Percentiles rank a stretch among this genome's conserved stretches.
Conservation (phyloP, 768 basidiomycete genomes). For the Lentinula lateritia region DNA sequence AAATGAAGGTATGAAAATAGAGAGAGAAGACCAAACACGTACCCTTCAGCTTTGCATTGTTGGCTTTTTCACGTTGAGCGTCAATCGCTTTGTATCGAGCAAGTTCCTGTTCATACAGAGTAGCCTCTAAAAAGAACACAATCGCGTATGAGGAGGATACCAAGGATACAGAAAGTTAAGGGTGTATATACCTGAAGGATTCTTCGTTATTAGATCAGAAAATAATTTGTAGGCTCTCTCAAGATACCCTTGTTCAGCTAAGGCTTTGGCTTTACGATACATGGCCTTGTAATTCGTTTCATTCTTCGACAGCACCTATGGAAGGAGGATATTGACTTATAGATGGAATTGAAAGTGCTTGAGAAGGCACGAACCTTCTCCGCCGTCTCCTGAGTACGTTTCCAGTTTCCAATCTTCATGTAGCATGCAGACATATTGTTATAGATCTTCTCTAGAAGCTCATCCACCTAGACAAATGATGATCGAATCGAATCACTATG, state of each 20-base stretch:
- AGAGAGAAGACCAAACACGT: background rate
- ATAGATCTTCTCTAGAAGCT: constrained; percentile 75
- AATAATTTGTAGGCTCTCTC: constrained; percentile 68
- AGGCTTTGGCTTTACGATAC: constrained; percentile 77
- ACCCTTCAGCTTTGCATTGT: constrained; percentile 77
- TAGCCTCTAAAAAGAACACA: constrained; percentile 36
- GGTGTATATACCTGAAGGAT: constrained; percentile 44
- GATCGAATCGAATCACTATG: background rate
- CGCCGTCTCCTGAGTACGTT: constrained; percentile 73
- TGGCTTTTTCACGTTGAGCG: constrained; percentile 57
- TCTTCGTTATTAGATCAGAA: constrained; percentile 58
- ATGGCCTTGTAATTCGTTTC: constrained; percentile 72
- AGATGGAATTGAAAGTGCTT: too few species aligned
- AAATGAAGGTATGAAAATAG: background rate
- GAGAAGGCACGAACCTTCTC: constrained; percentile 48
- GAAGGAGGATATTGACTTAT: background rate
- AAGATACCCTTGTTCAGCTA: constrained; percentile 70
- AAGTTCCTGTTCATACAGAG: constrained; percentile 60
- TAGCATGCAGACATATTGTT: constrained; percentile 85
- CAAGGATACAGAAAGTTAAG: background rate
- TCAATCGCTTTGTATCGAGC: constrained; percentile 55
- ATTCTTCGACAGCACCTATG: constrained; percentile 70
- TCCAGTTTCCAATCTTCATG: constrained; percentile 76
- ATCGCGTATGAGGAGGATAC: background rate
- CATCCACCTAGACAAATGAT: constrained; percentile 48